Conservation (phyloP, 2,329 filamentous ascomycete genomes). For the Xylariaceae sp. region DNA sequence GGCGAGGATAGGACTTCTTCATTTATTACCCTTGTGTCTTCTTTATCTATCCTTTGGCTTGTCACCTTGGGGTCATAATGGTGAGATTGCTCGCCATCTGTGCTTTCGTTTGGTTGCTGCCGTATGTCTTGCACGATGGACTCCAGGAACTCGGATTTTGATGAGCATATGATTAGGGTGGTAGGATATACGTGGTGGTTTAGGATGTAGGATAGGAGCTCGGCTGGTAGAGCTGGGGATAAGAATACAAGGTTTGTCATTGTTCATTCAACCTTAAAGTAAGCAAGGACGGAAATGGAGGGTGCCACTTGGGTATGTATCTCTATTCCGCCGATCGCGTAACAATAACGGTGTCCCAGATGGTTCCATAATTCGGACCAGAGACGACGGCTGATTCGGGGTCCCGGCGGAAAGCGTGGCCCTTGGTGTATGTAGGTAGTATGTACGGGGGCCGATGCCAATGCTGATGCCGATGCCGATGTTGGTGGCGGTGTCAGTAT, state of each 20-base stretch:
- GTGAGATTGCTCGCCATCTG: constrained; percentile 7
- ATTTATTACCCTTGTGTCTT: constrained; percentile 19
- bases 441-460: no score
- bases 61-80: neutral
- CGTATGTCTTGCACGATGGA: constrained; percentile 48
- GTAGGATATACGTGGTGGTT: constrained; percentile 50
- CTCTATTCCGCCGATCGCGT: no score
- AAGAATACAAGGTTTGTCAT: constrained; percentile 37
- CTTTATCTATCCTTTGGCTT: constrained; percentile 24
- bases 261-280: neutral
- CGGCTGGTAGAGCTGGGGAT: constrained; percentile 48
- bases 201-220: constrained; percentile 62
- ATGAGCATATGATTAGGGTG: constrained; percentile 65
- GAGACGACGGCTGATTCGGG: no score
- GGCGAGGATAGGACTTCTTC: constrained; percentile 54
- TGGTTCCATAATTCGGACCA: no score
- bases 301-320: no score
- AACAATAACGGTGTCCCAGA: no score
- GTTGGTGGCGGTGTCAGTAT: no score
- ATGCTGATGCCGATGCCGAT: no score
- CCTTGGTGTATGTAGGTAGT: no score
- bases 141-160: constrained; percentile 58
- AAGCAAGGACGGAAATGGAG: neutral
- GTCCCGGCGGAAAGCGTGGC: no score
- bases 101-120: constrained; percentile 1